These are phyloP conservation scores for Rosa hybrid DNA, from an alignment of 331 rosid species.

Conservation along the genomic window DNA sequence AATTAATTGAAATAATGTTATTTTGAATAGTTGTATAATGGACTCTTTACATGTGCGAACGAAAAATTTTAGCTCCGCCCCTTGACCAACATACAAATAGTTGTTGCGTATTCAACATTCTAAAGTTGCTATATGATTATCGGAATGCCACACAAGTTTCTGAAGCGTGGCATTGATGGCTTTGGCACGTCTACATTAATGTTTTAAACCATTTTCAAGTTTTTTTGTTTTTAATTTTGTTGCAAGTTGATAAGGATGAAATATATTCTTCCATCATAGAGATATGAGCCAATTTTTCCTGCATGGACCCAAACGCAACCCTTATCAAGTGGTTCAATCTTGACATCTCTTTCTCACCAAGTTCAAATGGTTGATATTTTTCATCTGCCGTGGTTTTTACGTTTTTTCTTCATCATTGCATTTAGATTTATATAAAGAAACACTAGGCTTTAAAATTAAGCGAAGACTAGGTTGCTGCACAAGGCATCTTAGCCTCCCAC, in stretches of 20 bases:
- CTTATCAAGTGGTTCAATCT: neutral
- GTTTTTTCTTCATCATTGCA: neutral
- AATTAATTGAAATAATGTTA: too few relatives aligned
- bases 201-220: neutral
- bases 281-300: neutral
- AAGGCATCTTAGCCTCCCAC: neutral
- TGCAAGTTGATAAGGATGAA: neutral
- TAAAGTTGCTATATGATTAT: too few relatives aligned
- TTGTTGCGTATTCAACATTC: too few relatives aligned
- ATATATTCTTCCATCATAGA: neutral
- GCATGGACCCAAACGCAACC: neutral
- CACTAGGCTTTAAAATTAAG: neutral
- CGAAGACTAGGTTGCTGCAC: neutral
- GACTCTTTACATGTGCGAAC: too few relatives aligned
- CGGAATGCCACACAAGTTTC: neutral
- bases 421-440: neutral
- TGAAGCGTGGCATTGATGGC: neutral
- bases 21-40: too few relatives aligned
- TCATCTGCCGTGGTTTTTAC: neutral
- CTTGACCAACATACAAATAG: too few relatives aligned
- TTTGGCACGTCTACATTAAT: neutral
- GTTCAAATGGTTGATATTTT: neutral
- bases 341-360: neutral
- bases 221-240: neutral
- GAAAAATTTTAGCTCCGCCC: too few relatives aligned